Conservation (phyloP, 495 filamentous ascomycete genomes). For the Pyronema omphalodes region DNA sequence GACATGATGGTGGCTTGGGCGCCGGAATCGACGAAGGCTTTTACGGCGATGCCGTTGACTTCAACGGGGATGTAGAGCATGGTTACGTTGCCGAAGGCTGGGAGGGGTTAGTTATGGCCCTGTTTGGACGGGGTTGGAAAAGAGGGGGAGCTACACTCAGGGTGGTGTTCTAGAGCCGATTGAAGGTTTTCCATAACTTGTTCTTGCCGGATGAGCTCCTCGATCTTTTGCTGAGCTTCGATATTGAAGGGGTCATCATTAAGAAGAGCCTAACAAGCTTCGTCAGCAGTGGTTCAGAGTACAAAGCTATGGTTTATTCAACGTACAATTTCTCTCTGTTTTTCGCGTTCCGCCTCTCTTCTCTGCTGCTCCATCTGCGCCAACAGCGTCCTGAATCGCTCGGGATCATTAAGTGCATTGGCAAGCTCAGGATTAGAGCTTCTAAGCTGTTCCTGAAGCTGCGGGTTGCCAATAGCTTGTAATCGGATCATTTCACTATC, state of each 20-base stretch:
- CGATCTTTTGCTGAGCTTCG: conserved; percentile 80
- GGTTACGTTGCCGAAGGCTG: conserved; percentile 65
- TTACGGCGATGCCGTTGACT: conserved; percentile 79
- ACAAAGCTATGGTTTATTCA: not conserved
- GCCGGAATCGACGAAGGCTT: conserved; percentile 94
- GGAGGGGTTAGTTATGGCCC: not conserved
- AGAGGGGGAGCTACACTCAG: conserved; percentile 49
- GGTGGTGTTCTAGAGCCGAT: conserved; percentile 87
- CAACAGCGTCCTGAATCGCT: conserved; percentile 52
- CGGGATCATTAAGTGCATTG: conserved; percentile 56
- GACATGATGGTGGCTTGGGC: conserved; percentile 99
- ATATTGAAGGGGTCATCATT: conserved; percentile 85
- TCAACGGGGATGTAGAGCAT: conserved; percentile 95
- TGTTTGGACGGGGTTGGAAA: not conserved
- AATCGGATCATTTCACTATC: conserved; percentile 71
- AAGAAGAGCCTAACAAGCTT: conserved; percentile 30
- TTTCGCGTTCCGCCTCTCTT: conserved; percentile 47
- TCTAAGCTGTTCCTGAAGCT: conserved; percentile 46
- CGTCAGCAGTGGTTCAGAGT: conserved; percentile 5
- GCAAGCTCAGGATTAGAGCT: conserved; percentile 56
- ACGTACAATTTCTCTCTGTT: conserved; percentile 50
- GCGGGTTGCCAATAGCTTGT: conserved; percentile 64
- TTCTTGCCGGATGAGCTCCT: conserved; percentile 90
- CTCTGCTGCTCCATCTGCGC: conserved; percentile 46
- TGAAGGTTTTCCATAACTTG: conserved; percentile 84